A percentile compares a stretch with the other conserved stretches of the same genome.
Conservation (phyloP, 768 basidiomycete genomes). For the Leucosporidium scottii region DNA sequence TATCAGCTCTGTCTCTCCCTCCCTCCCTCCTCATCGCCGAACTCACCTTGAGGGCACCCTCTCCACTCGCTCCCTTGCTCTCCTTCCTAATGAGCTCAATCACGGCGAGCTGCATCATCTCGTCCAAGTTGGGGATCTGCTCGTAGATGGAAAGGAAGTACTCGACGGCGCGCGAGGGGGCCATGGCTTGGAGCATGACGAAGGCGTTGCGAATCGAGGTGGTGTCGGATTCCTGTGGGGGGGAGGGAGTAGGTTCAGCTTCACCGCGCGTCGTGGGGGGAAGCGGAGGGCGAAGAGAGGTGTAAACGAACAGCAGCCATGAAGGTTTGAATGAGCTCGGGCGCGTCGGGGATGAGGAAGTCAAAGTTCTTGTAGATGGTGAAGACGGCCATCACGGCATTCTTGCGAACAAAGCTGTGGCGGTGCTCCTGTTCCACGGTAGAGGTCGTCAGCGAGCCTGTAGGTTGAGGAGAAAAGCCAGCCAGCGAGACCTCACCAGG, state of each 20-base stretch:
- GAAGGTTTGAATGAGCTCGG: constrained; percentile 93
- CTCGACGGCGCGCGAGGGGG: constrained; percentile 84
- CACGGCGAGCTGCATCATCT: constrained; percentile 87
- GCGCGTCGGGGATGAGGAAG: constrained; percentile 88
- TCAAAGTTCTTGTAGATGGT: constrained; percentile 92
- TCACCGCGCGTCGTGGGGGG: too few species aligned
- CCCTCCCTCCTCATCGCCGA: not conserved
- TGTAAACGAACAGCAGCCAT: constrained; percentile 59
- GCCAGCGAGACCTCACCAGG: constrained; percentile 48
- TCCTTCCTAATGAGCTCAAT: constrained; percentile 90
- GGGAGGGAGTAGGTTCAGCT: not conserved
- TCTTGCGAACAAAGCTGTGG: constrained; percentile 95
- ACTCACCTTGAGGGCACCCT: constrained; percentile 71
- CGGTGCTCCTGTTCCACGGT: constrained; percentile 65
- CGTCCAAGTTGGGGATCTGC: constrained; percentile 71
- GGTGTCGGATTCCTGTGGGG: constrained; percentile 66
- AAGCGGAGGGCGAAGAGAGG: not conserved
- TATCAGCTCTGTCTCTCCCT: not conserved
- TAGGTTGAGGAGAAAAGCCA: not conserved
- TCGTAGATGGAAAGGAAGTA: constrained; percentile 83
- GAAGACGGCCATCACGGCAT: constrained; percentile 92
- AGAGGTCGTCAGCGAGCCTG: not conserved
- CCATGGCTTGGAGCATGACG: constrained; percentile 70
- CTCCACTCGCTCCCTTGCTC: constrained; percentile 55
- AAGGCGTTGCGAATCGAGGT: constrained; percentile 97